Percentiles rank a stretch among this genome's conserved stretches.
Conservation (phyloP, 805 yeast genomes). For the Groenewaldozyma tartarivorans region DNA sequence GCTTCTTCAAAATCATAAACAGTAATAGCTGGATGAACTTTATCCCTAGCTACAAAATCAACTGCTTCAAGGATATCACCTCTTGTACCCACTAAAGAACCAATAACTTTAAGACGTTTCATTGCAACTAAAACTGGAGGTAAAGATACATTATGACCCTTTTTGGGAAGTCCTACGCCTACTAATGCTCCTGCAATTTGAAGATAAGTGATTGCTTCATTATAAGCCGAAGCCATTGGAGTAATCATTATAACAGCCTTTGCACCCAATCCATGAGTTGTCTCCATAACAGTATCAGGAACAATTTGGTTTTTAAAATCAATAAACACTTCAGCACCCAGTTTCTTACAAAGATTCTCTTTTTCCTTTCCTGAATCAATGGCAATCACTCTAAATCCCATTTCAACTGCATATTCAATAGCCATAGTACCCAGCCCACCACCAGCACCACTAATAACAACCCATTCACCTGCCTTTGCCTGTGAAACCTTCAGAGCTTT, state of each 20-base stretch:
- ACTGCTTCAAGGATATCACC: constrained; percentile 20
- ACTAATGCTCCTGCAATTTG: constrained; percentile 18
- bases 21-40: constrained; percentile 13
- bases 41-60: constrained; percentile 17
- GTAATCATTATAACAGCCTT: constrained; percentile 18
- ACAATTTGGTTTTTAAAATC: constrained; percentile 34
- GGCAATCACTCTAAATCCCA: constrained; percentile 48
- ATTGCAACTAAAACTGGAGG: constrained; percentile 12
- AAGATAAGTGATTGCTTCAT: constrained; percentile 13
- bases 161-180: constrained; percentile 19
- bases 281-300: constrained; percentile 16
- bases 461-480: constrained; percentile 46
- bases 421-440: constrained; percentile 57
- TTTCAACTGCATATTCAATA: constrained; percentile 48
- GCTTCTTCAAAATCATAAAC: constrained; percentile 11
- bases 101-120: constrained; percentile 13
- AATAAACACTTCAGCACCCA: constrained; percentile 47
- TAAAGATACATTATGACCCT: constrained; percentile 11
- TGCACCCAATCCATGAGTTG: constrained; percentile 20
- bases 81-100: constrained; percentile 21
- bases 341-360: constrained; percentile 33
- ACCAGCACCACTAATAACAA: constrained; percentile 50
- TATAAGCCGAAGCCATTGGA: constrained; percentile 11
- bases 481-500: constrained; percentile 48
- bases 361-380: constrained; percentile 50